Base-by-base conservation (phyloP, 1,284 basidiomycete species). In the Trichosporon ovoides region DNA sequence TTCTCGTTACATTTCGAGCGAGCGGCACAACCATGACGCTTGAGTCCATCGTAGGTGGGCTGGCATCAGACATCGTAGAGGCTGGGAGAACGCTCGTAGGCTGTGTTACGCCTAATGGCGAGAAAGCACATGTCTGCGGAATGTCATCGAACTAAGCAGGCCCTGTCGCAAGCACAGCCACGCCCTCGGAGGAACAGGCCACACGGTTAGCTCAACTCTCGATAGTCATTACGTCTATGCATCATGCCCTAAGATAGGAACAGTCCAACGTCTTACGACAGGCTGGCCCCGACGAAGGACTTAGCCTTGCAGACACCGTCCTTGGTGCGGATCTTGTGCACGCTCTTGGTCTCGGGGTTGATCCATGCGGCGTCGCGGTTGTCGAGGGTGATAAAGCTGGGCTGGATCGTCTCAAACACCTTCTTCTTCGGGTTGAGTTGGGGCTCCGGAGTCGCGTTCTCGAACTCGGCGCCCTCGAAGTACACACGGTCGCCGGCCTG, bases 381-480 rank as follows among this genome's bases (percentile, higher is more conserved):
- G 61, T 92, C 87, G 16, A 96, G 81, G 2, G 93, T 96, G 43
- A 82, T 91, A 74, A 97, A 95, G 18, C 87, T 68, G 22, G 91
- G 91, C 73, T 95, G 94, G 53, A 97, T 84, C 0, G 90, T 87
- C 80, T 97, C 94, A 68, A 95, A 97, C 33, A 96, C 88, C 80
- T 97, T 98, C 81, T 95, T 96, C 80, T 97, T 97, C 11, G 93
- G 93, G 78, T 95, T 96, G 62, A 97, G 81, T 69, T 91, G 89
- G 3, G 86, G 75, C 38, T 94, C 79, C 2, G 92, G 88, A 24
- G 80, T 82, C 2, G 82, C 84, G 68, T 81, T 82, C 78, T 91
- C 88, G 69, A 83, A 92, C 64, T 89, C 84, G 19, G 83, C 76
- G 13, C 92, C 93, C 71, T 97, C 93, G 68, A 97, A 98, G 80